Evolutionary conservation across 2,329 filamentous ascomycete species (phyloP).

Genomic region (Fusarium circinatum): DNA sequence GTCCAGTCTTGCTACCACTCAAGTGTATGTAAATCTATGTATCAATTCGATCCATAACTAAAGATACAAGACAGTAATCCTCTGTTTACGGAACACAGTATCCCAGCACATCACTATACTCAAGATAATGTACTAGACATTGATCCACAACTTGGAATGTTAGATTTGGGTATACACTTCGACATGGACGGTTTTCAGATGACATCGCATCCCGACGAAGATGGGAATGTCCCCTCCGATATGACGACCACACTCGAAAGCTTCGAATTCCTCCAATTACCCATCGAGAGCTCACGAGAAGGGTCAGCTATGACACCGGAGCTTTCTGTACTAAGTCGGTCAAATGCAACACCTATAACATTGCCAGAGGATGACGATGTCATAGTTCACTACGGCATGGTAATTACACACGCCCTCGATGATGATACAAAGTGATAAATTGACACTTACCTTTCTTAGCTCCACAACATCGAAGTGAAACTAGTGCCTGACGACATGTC

Average conservation of each 20-base stretch:
- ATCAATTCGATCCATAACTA: no score
- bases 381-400: constrained; percentile 7
- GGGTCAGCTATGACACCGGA: neutral
- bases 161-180: neutral
- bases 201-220: no score
- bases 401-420: neutral
- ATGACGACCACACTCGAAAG: neutral
- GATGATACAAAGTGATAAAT: neutral
- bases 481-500: constrained; percentile 3
- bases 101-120: neutral
- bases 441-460: neutral
- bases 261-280: neutral
- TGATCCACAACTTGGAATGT: neutral
- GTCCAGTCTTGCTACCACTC: no score
- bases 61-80: no score
- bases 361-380: neutral
- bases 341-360: neutral
- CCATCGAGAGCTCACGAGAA: neutral
- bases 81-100: no score
- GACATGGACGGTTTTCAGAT: neutral
- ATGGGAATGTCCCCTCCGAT: no score
- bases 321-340: neutral
- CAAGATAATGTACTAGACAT: neutral
- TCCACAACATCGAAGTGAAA: constrained; percentile 17
- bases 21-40: no score